A percentile compares a stretch with the other conserved stretches of the same genome.
Conservation (phyloP, 2,329 filamentous ascomycete genomes). For the Camillea tinctor region DNA sequence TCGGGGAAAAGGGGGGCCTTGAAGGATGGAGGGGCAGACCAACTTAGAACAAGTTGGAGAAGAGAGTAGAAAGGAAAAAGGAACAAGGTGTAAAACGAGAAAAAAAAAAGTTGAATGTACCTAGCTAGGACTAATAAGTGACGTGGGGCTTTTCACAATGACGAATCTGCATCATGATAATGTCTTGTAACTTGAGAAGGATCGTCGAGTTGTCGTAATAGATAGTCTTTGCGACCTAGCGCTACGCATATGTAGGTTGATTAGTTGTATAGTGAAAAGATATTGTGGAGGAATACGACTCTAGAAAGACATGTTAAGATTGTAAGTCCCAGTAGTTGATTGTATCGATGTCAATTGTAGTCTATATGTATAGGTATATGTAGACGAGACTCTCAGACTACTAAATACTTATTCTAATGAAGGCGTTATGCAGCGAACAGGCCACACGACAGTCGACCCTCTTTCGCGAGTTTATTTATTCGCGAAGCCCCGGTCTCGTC, state of each 20-base stretch:
- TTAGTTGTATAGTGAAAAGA: not conserved
- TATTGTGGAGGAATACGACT: not conserved
- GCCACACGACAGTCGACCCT: not conserved
- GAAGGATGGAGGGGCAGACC: constrained; percentile 7
- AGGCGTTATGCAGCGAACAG: not conserved
- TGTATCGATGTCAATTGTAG: too few relatives aligned
- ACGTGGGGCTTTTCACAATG: not conserved
- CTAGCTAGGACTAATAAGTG: not conserved
- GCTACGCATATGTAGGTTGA: not conserved
- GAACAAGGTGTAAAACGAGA: not conserved
- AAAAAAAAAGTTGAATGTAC: not conserved
- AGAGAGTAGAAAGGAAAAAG: not conserved
- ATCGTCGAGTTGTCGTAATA: not conserved
- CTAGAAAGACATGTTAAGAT: not conserved
- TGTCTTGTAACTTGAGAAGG: not conserved
- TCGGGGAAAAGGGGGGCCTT: constrained; percentile 3
- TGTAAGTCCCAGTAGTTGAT: not conserved
- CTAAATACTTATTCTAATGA: not conserved
- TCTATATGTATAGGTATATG: too few relatives aligned
- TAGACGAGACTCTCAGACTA: not conserved
- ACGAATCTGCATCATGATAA: not conserved
- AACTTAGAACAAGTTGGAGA: not conserved
- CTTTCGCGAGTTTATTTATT: not conserved
- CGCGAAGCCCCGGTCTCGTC: not conserved
- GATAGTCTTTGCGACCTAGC: not conserved